Base-by-base conservation (phyloP, 2,329 filamentous ascomycete species). In the Cucurbitaria berberidis region DNA sequence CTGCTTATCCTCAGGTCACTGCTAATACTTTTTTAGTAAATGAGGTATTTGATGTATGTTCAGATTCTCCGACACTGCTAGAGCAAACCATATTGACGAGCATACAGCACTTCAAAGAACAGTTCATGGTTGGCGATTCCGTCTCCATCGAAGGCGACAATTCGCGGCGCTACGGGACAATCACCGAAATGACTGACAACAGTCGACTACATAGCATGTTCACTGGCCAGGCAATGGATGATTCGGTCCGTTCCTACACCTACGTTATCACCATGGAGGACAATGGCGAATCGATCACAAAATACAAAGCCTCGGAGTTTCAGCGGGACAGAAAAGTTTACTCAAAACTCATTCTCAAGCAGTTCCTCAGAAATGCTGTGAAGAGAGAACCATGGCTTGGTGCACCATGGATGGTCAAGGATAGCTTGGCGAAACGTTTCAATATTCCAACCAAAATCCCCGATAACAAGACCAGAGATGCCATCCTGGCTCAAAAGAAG, bases 301-400 rank as follows among this genome's bases (percentile, higher is more conserved):
- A 68, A 39, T 69, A 73, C 55, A 72, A 69, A 32, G 64, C 67
- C 22, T 66, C 70, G 44, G 89, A 96, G 69, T 88, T 98, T 51
- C 88, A 85, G 58, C 89, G 95, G 57, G 93, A 97, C 70, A 87
- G 92, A 46, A 96, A 93, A 66, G 84, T 91, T 41, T 99, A 98
- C 72, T 97, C 93, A 24, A 98, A 99, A 76, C 88, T 93, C 43
- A 93, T 97, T 74, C 81, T 99, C 35, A 87, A 93, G 29, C 91
- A 92, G 5, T 99, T 97, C 62, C 90, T 99, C 60, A 96, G 96
- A 73, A 93, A 96, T 75, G 95, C 92, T 0, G 89, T 97, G n/a
- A 89, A 88, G 1, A 82, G 93, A 56, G 95, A 98, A 69, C 86
- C 91, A 3, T 98, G 93, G 91, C 93, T 87, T 55, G 93, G 93